These are phyloP conservation scores for Aspergillus kassunensis DNA, from an alignment of 495 filamentous ascomycete genomes.

Conservation along the genomic window DNA sequence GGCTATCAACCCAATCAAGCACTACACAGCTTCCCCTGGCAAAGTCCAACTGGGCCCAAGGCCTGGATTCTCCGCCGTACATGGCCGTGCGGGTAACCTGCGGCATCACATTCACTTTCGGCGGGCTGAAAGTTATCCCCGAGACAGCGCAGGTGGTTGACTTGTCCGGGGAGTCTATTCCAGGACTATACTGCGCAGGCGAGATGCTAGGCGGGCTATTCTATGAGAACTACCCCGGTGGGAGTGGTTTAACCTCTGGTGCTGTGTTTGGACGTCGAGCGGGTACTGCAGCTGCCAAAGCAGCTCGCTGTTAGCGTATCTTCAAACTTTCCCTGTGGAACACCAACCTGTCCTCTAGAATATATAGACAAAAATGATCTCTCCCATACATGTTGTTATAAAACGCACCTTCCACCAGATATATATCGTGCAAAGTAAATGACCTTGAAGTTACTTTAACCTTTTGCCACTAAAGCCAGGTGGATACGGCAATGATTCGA, in stretches of 20 bases:
- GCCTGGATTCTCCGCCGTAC: slow-evolving; percentile 37
- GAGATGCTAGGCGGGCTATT: slow-evolving; percentile 64
- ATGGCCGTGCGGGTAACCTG: slow-evolving; percentile 55
- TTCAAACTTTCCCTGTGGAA: no score
- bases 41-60: slow-evolving; percentile 61
- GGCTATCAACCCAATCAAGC: slow-evolving; percentile 49
- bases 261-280: slow-evolving; percentile 54
- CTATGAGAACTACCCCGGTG: slow-evolving; percentile 61
- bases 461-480: no score
- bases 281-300: slow-evolving; percentile 32
- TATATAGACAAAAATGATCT: no score
- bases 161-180: slow-evolving; percentile 37
- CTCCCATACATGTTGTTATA: no score
- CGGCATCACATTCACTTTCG: slow-evolving; percentile 65
- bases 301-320: no score
- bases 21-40: slow-evolving; percentile 30
- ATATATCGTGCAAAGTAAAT: no score
- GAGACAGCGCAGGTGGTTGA: slow-evolving; percentile 45
- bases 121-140: slow-evolving; percentile 51
- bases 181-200: slow-evolving; percentile 52
- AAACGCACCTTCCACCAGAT: no score
- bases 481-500: no score
- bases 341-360: no score
- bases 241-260: slow-evolving; percentile 57
- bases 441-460: no score